Evolutionary conservation across 306 rosid species (phyloP).

Genomic region (Senna siamea): DNA sequence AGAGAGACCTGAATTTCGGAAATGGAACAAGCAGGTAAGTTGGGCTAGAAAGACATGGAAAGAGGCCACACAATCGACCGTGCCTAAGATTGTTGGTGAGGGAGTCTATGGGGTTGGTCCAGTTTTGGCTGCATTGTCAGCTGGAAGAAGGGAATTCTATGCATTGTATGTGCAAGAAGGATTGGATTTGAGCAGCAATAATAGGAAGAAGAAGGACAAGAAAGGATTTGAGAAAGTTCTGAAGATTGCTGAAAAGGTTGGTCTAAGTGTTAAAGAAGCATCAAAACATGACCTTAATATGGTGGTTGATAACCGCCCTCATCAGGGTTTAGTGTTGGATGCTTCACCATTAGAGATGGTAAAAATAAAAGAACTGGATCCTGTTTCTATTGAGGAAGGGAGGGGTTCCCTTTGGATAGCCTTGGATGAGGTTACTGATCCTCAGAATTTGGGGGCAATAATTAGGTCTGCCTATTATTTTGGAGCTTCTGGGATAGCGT

Average conservation of each 20-base stretch:
- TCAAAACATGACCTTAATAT: slow-evolving; percentile 94
- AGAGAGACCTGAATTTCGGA: slow-evolving; percentile 67
- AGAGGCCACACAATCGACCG: slow-evolving; percentile 78
- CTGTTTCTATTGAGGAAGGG: slow-evolving; percentile 65
- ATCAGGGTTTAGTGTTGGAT: slow-evolving; percentile 90
- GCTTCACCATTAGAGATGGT: slow-evolving; percentile 95
- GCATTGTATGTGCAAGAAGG: slow-evolving; percentile 87
- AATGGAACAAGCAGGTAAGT: slow-evolving; percentile 79
- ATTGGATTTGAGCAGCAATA: slow-evolving; percentile 77
- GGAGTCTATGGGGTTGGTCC: slow-evolving; percentile 96
- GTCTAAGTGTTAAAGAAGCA: slow-evolving; percentile 62
- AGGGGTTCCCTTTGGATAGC: slow-evolving; percentile 87
- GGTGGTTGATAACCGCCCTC: slow-evolving; percentile 94
- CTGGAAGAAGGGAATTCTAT: slow-evolving; percentile 91
- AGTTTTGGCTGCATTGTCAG: slow-evolving; percentile 90
- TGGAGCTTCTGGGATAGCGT: slow-evolving; percentile 86
- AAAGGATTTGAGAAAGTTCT: slow-evolving; percentile 84
- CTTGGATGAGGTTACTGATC: slow-evolving; percentile 94
- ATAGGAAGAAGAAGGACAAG: slow-evolving; percentile 96
- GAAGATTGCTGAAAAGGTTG: slow-evolving; percentile 74
- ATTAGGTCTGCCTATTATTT: slow-evolving; percentile 89
- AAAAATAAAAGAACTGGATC: slow-evolving; percentile 72
- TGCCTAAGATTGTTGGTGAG: slow-evolving; percentile 87
- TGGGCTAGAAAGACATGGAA: slow-evolving; percentile 91
- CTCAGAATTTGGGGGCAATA: slow-evolving; percentile 93